Evolutionary conservation across 2,329 filamentous ascomycete species (phyloP), one percentile per base, ranked within the genome.

Genomic region (Hypoxylon sp.): DNA sequence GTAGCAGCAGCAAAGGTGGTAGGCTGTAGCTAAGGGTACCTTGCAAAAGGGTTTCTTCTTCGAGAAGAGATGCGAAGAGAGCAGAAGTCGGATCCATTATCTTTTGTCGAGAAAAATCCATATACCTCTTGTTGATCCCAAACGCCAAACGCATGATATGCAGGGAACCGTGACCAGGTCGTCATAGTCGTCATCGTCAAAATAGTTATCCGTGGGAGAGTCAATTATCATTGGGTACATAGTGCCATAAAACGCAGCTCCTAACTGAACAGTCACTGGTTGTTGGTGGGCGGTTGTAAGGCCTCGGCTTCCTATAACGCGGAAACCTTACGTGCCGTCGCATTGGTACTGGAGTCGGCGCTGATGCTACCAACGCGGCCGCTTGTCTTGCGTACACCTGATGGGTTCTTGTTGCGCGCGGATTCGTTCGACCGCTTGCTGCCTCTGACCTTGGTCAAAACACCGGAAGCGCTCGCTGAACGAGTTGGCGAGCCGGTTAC

Each of bases 361-460:
- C 81, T 85, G 61, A 86, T 81, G 75, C 88, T 90, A 52, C 87
- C 88, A 12, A 91, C 81, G 43, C 89, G 84, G 37, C 88, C 88
- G 71, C 88, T 90, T 3, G 86, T 89, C 82, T 91, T 91, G 66
- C 89, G 85, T 47, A 90, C 83, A 47, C 83, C 88, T 6, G 79
- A 79, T 29, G 81, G 79, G 61, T 87, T 84, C 74, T 85, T 87
- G 69, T 79, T 78, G 19, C 84, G 82, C 51, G 83, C 78, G 32
- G 85, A 81, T 53, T 85, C 86, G 21, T 78, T 82, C 34, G 81
- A 81, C 30, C 86, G 81, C 76, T 86, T 87, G 71, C 86, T 86
- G 71, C 86, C 84, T 52, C 90, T 88, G 66, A 91, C 86, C 80
- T 92, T 92, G 77, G 85, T 84, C 71, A 91, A 78, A 11, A 87